A percentile compares a stretch with the other conserved stretches of the same genome.
Evolutionary conservation across 1,139 yeast genomes (phyloP).

Genomic region (Diutina ranongensis): DNA sequence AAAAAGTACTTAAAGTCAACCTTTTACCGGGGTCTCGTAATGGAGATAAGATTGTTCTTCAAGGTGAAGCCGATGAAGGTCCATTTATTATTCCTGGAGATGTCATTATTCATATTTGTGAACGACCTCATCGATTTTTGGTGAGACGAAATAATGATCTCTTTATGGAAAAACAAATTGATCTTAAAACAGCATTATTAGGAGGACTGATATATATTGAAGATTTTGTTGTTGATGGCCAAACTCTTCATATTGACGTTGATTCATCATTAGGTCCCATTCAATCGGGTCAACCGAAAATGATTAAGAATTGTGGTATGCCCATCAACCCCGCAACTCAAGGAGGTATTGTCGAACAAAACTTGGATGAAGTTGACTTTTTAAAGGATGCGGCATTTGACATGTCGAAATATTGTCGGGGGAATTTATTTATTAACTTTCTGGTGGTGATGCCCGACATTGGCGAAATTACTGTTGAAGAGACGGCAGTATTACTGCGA

Average conservation of each 20-base stretch:
- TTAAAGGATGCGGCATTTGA: slow-evolving; percentile 4
- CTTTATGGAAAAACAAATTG: slow-evolving; percentile 33
- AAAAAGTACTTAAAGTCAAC: slow-evolving; percentile 40
- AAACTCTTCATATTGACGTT: slow-evolving; percentile 25
- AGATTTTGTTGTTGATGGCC: slow-evolving; percentile 34
- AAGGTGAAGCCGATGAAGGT: slow-evolving; percentile 57
- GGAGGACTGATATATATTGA: slow-evolving; percentile 40
- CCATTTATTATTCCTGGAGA: slow-evolving; percentile 53
- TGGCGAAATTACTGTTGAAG: slow-evolving; percentile 16
- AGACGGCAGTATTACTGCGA: slow-evolving; percentile 15
- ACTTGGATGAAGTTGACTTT: slow-evolving; percentile 1
- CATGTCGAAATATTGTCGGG: slow-evolving; percentile 15
- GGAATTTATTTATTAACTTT: slow-evolving; percentile 32
- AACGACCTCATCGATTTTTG: slow-evolving; percentile 26
- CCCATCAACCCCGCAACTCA: slow-evolving; percentile 37
- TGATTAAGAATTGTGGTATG: slow-evolving; percentile 44
- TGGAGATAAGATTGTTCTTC: slow-evolving; percentile 39
- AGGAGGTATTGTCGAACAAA: slow-evolving; percentile 1
- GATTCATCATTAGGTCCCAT: slow-evolving; percentile 37
- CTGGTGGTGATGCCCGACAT: slow-evolving; percentile 26
- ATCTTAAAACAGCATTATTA: slow-evolving; percentile 39
- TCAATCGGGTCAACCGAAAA: slow-evolving; percentile 33
- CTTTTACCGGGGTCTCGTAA: slow-evolving; percentile 11
- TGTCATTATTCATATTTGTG: slow-evolving; percentile 36
- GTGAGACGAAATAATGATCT: slow-evolving; percentile 40